Conservation (phyloP, 2,329 filamentous ascomycete species). For the Colletotrichum sojae region DNA sequence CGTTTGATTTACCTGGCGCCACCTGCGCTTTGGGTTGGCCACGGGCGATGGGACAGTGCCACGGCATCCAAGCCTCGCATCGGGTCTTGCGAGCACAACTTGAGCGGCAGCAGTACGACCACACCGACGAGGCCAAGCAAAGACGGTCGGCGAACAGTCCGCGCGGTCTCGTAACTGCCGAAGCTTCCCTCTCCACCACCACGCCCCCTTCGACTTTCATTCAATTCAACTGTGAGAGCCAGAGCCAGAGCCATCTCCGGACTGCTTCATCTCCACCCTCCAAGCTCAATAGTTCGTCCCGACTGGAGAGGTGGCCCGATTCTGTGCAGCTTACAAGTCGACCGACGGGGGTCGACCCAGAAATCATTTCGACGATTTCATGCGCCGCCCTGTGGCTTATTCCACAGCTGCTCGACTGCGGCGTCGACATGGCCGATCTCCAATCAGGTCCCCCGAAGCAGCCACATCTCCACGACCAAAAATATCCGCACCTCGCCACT, state of each 20-base stretch:
- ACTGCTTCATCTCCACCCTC: constrained; percentile 32
- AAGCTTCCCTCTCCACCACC: neutral
- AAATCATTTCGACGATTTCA: constrained; percentile 38
- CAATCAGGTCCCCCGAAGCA: constrained; percentile 28
- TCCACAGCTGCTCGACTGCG: constrained; percentile 27
- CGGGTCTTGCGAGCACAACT: constrained; percentile 9
- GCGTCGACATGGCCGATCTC: constrained; percentile 22
- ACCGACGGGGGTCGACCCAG: constrained; percentile 35
- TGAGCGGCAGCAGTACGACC: constrained; percentile 1
- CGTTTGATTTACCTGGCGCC: constrained; percentile 36
- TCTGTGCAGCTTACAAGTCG: constrained; percentile 8
- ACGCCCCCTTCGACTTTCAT: neutral
- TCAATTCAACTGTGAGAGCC: neutral
- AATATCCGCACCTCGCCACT: constrained; percentile 34
- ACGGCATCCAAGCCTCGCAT: constrained; percentile 15
- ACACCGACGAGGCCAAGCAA: constrained; percentile 12
- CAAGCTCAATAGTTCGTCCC: constrained; percentile 40
- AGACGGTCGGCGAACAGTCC: neutral
- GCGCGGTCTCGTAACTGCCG: constrained; percentile 19
- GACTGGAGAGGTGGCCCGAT: constrained; percentile 29
- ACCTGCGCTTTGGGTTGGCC: constrained; percentile 8
- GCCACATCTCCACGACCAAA: constrained; percentile 39
- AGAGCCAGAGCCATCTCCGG: constrained; percentile 19
- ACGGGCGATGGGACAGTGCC: neutral
- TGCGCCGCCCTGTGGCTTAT: constrained; percentile 39